These are phyloP conservation scores for Nephelium lappaceum DNA, from an alignment of 345 rosid genomes.

Conservation along the genomic window DNA sequence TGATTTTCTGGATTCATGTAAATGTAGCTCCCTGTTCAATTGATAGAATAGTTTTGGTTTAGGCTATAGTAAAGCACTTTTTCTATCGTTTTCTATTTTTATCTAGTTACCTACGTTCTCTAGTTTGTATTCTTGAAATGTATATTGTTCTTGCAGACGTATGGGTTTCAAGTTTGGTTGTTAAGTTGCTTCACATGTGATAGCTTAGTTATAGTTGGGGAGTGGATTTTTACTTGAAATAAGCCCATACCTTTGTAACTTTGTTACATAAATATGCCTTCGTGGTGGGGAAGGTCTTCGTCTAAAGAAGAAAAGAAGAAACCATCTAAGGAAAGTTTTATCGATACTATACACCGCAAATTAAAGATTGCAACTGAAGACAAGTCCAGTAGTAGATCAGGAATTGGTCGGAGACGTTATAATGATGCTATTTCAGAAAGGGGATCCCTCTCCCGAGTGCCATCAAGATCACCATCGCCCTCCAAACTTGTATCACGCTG, in stretches of 20 bases:
- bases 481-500: conserved; percentile 70
- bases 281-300: conserved; percentile 78
- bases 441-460: conserved; percentile 68
- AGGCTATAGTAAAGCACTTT: conserved; percentile 7
- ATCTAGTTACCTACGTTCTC: neutral
- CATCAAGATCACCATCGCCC: conserved; percentile 76
- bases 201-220: conserved; percentile 22
- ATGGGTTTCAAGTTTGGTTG: conserved; percentile 21
- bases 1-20: neutral
- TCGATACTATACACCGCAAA: conserved; percentile 65
- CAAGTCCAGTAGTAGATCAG: conserved; percentile 46
- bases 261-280: conserved; percentile 44
- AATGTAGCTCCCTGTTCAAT: conserved; percentile 6
- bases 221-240: conserved; percentile 25
- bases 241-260: conserved; percentile 3
- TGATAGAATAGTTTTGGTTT: conserved; percentile 1
- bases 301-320: conserved; percentile 82
- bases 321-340: conserved; percentile 67
- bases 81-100: conserved; percentile 8
- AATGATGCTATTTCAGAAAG: conserved; percentile 58
- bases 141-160: conserved; percentile 29
- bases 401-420: conserved; percentile 48
- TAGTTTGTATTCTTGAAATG: conserved; percentile 24
- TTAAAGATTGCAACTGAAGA: conserved; percentile 60
- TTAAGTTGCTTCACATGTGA: conserved; percentile 28